A percentile compares a stretch with the other conserved stretches of the same genome.
phyloP scores from a whole-genome alignment of 495 filamentous ascomycete genomes.

The Bacidia gigantensis region DNA sequence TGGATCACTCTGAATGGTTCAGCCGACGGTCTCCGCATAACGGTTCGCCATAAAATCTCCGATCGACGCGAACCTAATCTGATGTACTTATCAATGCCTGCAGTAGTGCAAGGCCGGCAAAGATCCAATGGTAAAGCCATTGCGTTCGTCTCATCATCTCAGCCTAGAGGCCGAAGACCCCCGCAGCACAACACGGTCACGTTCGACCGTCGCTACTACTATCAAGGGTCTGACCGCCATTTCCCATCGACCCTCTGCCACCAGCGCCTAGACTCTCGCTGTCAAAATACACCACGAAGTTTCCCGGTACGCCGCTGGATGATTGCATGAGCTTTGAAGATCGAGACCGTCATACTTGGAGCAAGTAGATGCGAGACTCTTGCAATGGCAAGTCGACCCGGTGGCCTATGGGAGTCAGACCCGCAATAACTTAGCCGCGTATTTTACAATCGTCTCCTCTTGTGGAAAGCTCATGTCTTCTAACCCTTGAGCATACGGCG shows the following conservation, averaged over 20 bases:
- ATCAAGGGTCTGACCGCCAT: not conserved
- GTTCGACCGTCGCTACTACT: conserved; percentile 1
- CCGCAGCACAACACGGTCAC: conserved; percentile 8
- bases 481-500: conserved; percentile 75
- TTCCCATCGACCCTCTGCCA: not conserved
- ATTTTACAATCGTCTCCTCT: conserved; percentile 67
- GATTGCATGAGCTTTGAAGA: not conserved
- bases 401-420: conserved; percentile 24
- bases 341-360: not conserved
- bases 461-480: conserved; percentile 89
- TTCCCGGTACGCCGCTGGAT: not conserved
- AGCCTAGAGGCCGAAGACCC: not conserved
- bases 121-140: not conserved
- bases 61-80: not conserved
- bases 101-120: not conserved
- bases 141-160: not conserved
- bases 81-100: not conserved
- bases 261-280: not conserved
- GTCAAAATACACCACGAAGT: not conserved
- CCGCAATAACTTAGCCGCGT: conserved; percentile 70
- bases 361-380: not conserved
- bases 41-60: not conserved
- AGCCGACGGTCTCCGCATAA: not conserved
- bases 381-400: not conserved
- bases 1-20: no score